Evolutionary conservation across 163 green algal species (phyloP), one percentile per base, ranked within the genome.

Genomic region (Scenedesmus sp.): DNA sequence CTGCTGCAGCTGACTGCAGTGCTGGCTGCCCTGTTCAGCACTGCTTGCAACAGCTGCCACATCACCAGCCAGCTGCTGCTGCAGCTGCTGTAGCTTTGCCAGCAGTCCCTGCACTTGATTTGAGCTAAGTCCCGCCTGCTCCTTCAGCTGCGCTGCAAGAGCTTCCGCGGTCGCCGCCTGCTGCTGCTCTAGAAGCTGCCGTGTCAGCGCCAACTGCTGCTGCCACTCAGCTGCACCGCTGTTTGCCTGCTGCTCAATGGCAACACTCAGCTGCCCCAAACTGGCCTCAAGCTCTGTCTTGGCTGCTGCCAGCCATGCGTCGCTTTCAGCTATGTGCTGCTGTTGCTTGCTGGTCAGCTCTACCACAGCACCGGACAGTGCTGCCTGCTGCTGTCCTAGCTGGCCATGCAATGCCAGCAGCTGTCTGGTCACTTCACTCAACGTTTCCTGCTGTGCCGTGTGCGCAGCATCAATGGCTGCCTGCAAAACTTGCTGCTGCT

Each of bases 171-270:
- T 42, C 10, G 43, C 81, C 10, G 81, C 81, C 30, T 86, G 81
- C 46, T 86, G 81, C 46, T 86, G 49, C 46, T 86, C 81, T n/a
- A 86, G 46, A 26, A 86, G 81, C 46, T 86, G 81, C 46, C 81
- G 49, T 24, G 81, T 86, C 30, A 73, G 30, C 12, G 30, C 24
- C 44, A 86, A 49, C 46, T 86, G 81, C 81, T 86, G 46, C 33
- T 44, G 81, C 81, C 81, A 86, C 44, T 86, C 81, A 81, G 72
- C 37, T 26, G n/a, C 33, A 24, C 33, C 35, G 9, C 53, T 65
- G 13, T 65, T 12, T 65, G 53, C 53, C 53, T 81, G 33, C 72
- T 81, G 72, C 12, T 22, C 72, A 46, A 18, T 35, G 30, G 72
- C 26, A 49, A 26, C 35, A 12, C 40, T 12, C 72, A 49, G 72